These are phyloP conservation scores for Xylaria intraflava DNA, from an alignment of 495 filamentous ascomycete genomes.

Conservation along the genomic window DNA sequence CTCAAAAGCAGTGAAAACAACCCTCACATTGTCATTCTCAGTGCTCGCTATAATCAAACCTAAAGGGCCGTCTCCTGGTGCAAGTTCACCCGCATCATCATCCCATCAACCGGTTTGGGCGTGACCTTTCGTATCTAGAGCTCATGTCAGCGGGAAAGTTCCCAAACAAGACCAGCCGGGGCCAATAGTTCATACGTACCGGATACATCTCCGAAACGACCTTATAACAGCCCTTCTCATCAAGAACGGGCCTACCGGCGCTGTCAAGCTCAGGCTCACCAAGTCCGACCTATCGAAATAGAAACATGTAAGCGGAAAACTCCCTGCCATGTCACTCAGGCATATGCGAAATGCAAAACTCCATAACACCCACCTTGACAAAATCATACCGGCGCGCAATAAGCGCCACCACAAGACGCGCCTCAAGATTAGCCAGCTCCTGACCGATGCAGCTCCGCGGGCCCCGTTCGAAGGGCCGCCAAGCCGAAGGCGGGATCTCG, in stretches of 20 bases:
- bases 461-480: conserved; percentile 49
- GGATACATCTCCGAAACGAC: conserved; percentile 38
- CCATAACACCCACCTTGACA: conserved; percentile 32
- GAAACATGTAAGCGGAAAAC: neutral
- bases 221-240: conserved; percentile 36
- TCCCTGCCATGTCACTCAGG: neutral
- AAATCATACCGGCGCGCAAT: conserved; percentile 38
- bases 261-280: conserved; percentile 26
- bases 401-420: conserved; percentile 30
- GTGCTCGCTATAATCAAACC: no score
- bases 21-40: no score
- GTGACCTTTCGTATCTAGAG: conserved; percentile 28
- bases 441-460: conserved; percentile 54
- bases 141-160: neutral
- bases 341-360: neutral
- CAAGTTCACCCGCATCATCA: conserved; percentile 25
- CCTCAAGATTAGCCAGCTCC: conserved; percentile 43
- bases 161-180: no score
- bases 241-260: conserved; percentile 18
- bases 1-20: no score
- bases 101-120: conserved; percentile 32
- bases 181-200: conserved; percentile 26
- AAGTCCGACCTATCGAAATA: conserved; percentile 20
- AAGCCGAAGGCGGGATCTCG: conserved; percentile 32
- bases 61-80: no score